These are phyloP conservation scores for Arxiozyma bovina DNA, from an alignment of 1,139 yeast species.

Conservation along the genomic window DNA sequence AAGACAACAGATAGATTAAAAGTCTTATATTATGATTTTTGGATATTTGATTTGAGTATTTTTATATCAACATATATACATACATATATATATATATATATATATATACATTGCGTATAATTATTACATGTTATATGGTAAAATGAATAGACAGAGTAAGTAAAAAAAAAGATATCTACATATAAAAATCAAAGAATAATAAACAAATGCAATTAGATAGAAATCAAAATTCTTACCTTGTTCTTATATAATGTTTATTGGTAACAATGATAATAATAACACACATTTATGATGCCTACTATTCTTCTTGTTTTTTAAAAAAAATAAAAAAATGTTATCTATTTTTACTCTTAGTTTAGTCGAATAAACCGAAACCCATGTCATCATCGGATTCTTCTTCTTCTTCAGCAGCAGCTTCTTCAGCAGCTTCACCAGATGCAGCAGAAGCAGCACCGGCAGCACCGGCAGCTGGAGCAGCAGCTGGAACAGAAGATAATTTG, in stretches of 20 bases:
- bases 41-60: no score
- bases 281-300: neutral
- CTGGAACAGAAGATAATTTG: slow-evolving; percentile 74
- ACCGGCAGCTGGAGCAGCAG: slow-evolving; percentile 75
- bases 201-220: neutral
- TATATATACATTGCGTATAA: no score
- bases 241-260: neutral
- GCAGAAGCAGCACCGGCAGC: slow-evolving; percentile 49
- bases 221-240: neutral
- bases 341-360: slow-evolving; percentile 36
- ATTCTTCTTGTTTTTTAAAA: no score
- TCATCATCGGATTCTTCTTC: slow-evolving; percentile 58
- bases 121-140: neutral
- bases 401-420: slow-evolving; percentile 47
- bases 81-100: no score
- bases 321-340: neutral
- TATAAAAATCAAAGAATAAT: neutral
- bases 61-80: neutral
- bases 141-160: neutral
- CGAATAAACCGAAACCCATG: slow-evolving; percentile 89
- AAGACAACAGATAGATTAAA: no score
- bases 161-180: neutral
- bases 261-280: no score
- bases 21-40: no score
- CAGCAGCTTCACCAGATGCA: slow-evolving; percentile 51